phyloP scores from a whole-genome alignment of 768 basidiomycete genomes.

The Tricholoma furcatifolium region DNA sequence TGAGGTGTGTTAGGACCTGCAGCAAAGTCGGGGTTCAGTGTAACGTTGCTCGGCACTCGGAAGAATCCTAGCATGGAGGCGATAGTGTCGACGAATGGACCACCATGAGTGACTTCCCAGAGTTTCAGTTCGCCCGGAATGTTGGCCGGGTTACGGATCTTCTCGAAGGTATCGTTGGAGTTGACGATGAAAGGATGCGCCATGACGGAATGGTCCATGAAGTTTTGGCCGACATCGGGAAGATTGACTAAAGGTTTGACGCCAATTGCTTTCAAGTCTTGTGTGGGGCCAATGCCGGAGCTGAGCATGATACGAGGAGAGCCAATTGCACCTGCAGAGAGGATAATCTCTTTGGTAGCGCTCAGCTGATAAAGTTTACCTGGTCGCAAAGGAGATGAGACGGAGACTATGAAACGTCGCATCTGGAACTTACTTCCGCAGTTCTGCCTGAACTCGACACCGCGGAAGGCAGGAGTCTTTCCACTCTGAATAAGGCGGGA shows the following conservation, averaged over 20 bases:
- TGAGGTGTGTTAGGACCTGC: constrained; percentile 22
- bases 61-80: constrained; percentile 21
- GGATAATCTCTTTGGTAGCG: constrained; percentile 54
- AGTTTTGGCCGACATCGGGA: constrained; percentile 36
- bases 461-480: not conserved
- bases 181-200: constrained; percentile 12
- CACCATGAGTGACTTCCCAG: not conserved
- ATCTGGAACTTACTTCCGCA: not conserved
- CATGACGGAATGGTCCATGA: constrained; percentile 32
- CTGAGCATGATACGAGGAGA: constrained; percentile 36
- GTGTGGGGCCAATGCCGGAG: constrained; percentile 34
- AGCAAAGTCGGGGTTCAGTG: constrained; percentile 22
- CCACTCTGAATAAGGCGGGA: constrained; percentile 10
- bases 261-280: constrained; percentile 16
- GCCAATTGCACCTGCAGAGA: constrained; percentile 38
- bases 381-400: not conserved
- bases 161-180: constrained; percentile 9
- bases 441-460: not conserved
- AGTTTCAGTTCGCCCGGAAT: constrained; percentile 2
- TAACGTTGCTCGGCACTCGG: constrained; percentile 20
- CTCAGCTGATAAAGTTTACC: constrained; percentile 10
- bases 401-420: not conserved
- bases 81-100: constrained; percentile 12
- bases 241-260: constrained; percentile 25
- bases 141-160: constrained; percentile 4